phyloP scores from a whole-genome alignment of 2,329 filamentous ascomycete species.

The Calonectria pseudoreteaudii region DNA sequence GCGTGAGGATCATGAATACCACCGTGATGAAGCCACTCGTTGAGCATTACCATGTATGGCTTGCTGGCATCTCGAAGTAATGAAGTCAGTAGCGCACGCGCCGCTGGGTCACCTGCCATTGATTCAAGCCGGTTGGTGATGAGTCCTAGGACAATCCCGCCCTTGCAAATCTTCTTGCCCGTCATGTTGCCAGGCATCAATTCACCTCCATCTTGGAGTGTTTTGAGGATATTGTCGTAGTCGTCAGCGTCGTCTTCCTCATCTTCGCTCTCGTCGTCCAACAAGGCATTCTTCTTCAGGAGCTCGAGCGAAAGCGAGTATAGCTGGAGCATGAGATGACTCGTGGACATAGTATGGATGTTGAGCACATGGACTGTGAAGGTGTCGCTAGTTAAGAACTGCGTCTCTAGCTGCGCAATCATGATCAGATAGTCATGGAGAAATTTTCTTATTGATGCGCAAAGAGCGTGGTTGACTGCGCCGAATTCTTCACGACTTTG shows the following conservation, averaged over 20 bases:
- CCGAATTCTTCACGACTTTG: constrained; percentile 94
- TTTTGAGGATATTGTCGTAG: constrained; percentile 93
- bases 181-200: constrained; percentile 82
- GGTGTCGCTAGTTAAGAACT: constrained; percentile 86
- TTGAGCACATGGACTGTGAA: constrained; percentile 96
- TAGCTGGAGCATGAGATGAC: constrained; percentile 90
- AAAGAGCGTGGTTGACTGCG: constrained; percentile 93
- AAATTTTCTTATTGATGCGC: constrained; percentile 91
- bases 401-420: constrained; percentile 92
- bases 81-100: constrained; percentile 82
- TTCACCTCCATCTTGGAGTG: constrained; percentile 87
- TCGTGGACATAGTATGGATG: constrained; percentile 89
- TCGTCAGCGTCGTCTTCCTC: constrained; percentile 82
- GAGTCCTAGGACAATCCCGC: constrained; percentile 91
- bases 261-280: constrained; percentile 83
- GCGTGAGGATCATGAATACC: constrained; percentile 93
- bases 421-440: constrained; percentile 94
- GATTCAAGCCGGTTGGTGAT: constrained; percentile 86
- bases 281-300: constrained; percentile 85
- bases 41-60: constrained; percentile 98
- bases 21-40: constrained; percentile 97
- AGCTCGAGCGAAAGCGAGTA: constrained; percentile 91
- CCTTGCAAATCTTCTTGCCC: constrained; percentile 93
- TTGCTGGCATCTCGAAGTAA: constrained; percentile 88
- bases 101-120: constrained; percentile 94